Conservation (phyloP, 345 rosid species). For the Eutrema yunnanense region DNA sequence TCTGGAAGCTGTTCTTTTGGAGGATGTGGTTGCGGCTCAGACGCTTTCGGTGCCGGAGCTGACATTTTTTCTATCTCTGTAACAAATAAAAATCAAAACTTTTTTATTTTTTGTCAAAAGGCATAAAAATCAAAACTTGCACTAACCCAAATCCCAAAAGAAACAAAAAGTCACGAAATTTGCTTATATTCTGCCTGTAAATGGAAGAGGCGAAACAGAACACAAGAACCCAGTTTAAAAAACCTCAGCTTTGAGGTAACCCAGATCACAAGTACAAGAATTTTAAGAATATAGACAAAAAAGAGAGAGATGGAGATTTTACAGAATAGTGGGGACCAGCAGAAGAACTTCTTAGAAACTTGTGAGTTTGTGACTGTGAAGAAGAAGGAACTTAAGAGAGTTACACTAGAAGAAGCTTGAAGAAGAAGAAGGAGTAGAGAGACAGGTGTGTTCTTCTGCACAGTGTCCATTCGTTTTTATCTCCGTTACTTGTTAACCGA, state of each 20-base stretch:
- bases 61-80: constrained; percentile 37
- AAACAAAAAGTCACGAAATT: neutral
- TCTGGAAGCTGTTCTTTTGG: constrained; percentile 84
- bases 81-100: neutral
- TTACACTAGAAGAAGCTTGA: neutral
- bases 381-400: neutral
- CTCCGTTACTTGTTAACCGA: constrained; percentile 25
- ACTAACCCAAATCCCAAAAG: neutral
- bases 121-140: neutral
- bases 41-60: constrained; percentile 50
- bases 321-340: neutral
- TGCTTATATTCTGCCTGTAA: no score
- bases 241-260: constrained; percentile 23
- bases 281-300: neutral
- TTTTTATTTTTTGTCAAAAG: no score
- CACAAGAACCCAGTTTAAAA: neutral
- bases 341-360: neutral
- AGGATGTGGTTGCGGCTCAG: constrained; percentile 57
- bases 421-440: neutral
- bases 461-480: neutral
- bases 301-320: neutral
- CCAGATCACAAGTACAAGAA: constrained; percentile 25
- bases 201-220: neutral
- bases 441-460: constrained; percentile 10
- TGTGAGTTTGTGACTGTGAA: neutral